A percentile compares a stretch with the other conserved stretches of the same genome.
phyloP scores from a whole-genome alignment of 768 basidiomycete genomes.

The Chalciporus chontae region DNA sequence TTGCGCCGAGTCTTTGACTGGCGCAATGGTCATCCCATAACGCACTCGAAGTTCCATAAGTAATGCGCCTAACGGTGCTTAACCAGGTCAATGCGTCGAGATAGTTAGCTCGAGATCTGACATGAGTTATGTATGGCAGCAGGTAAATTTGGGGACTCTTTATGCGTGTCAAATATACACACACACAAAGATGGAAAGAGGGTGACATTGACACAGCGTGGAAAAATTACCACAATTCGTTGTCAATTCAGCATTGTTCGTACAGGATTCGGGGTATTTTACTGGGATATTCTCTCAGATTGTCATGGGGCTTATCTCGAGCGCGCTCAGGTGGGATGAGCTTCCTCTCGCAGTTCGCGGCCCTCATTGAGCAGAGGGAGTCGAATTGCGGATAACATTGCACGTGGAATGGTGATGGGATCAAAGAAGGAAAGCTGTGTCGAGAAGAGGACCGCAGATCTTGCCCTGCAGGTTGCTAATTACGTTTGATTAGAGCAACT shows the following conservation, averaged over 20 bases:
- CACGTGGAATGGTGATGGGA: background rate
- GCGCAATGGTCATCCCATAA: background rate
- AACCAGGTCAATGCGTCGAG: background rate
- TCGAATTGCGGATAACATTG: background rate
- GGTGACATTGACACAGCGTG: background rate
- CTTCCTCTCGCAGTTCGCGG: no score
- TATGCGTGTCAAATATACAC: background rate
- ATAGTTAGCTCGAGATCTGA: no score
- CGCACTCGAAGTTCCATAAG: no score
- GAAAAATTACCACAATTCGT: no score
- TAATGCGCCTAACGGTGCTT: background rate
- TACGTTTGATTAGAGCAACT: constrained; percentile 12
- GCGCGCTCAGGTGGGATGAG: background rate
- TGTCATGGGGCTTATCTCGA: background rate
- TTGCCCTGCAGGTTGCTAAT: constrained; percentile 6
- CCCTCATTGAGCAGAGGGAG: no score
- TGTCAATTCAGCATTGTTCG: no score
- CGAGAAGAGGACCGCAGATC: background rate
- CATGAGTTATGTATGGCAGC: background rate
- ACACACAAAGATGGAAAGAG: background rate
- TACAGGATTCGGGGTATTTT: no score
- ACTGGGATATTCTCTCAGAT: no score
- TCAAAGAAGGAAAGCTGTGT: background rate
- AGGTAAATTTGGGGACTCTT: background rate
- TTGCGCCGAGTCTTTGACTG: background rate